These are phyloP conservation scores for Leersia perrieri DNA, from an alignment of 176 grass and related monocot species.

Conservation along the genomic window DNA sequence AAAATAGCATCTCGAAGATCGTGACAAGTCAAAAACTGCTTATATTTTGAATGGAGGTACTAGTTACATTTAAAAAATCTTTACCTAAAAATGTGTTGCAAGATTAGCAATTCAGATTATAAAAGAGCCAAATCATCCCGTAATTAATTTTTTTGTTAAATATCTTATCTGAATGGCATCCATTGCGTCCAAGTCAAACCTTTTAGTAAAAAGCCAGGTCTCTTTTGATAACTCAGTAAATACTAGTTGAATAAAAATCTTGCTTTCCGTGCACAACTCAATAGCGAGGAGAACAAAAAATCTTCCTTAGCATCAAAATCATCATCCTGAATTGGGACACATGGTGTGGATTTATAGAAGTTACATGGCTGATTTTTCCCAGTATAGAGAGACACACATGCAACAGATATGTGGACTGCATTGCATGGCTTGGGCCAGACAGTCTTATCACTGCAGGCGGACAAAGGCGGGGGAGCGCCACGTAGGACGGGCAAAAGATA, in stretches of 20 bases:
- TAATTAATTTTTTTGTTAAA: neutral
- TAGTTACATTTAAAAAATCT: too few species aligned
- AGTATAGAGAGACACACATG: neutral
- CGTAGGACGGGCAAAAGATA: conserved; percentile 47
- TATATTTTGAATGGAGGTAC: too few species aligned
- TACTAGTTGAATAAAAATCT: neutral
- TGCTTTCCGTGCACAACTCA: neutral
- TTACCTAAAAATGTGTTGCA: too few species aligned
- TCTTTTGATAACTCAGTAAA: neutral
- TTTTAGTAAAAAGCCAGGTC: neutral
- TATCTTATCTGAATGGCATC: neutral
- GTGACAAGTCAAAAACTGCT: too few species aligned
- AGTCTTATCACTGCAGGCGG: too few species aligned
- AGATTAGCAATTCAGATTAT: too few species aligned
- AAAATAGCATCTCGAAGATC: too few species aligned
- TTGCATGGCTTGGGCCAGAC: neutral
- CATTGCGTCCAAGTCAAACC: neutral
- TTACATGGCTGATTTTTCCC: neutral
- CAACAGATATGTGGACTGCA: conserved; percentile 1
- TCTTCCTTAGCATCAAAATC: neutral
- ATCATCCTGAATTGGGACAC: neutral
- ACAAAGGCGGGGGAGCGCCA: neutral
- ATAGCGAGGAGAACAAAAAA: neutral
- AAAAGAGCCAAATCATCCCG: neutral
- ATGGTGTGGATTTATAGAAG: neutral